Evolutionary conservation across 345 rosid species (phyloP).

Genomic region (Pugionium cornutum): DNA sequence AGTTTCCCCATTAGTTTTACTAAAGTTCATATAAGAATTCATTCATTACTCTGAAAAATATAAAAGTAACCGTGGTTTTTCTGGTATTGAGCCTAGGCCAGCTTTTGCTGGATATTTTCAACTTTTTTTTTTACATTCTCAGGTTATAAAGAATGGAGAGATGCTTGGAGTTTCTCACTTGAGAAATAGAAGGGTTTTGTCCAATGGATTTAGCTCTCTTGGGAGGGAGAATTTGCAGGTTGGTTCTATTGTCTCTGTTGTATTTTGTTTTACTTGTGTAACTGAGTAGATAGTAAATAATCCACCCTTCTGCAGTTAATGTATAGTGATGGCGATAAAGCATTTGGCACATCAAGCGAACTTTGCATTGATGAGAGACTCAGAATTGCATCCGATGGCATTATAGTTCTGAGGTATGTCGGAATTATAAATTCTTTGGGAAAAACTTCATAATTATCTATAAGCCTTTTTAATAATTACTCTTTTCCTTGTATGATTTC

Average conservation of each 20-base stretch:
- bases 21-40: not conserved
- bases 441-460: not conserved
- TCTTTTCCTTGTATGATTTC: constrained; percentile 23
- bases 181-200: constrained; percentile 90
- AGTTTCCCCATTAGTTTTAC: not conserved
- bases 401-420: constrained; percentile 82
- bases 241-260: constrained; percentile 23
- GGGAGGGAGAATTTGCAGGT: constrained; percentile 98
- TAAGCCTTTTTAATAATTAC: constrained; percentile 1
- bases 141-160: constrained; percentile 99
- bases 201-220: constrained; percentile 87
- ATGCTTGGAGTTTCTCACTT: constrained; percentile 99
- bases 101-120: constrained; percentile 4
- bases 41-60: not conserved
- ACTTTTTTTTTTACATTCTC: constrained; percentile 30
- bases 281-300: constrained; percentile 27
- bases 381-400: constrained; percentile 92
- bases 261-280: constrained; percentile 9
- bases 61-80: not conserved
- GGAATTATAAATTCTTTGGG: not conserved
- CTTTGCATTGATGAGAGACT: constrained; percentile 91
- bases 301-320: constrained; percentile 67
- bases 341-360: constrained; percentile 92
- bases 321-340: constrained; percentile 98
- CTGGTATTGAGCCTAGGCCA: constrained; percentile 6